Conservation (phyloP, 352 stramenopile species). For the Pythium aphanidermatum region DNA sequence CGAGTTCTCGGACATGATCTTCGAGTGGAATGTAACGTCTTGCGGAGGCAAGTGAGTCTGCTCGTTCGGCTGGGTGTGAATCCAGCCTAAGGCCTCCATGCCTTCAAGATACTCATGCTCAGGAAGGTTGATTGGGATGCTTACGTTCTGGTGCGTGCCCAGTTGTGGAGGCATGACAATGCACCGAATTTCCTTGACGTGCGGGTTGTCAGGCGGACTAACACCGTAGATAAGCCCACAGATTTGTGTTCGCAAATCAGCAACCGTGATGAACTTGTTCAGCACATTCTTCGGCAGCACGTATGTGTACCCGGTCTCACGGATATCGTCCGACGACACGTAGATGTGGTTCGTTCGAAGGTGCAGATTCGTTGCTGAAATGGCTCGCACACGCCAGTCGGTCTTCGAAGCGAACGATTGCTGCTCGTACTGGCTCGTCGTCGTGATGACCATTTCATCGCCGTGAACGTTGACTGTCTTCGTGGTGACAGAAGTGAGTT, state of each 20-base stretch:
- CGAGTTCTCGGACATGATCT: slow-evolving; percentile 96
- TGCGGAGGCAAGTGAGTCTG: slow-evolving; percentile 93
- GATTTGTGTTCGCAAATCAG: slow-evolving; percentile 97
- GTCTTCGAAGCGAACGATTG: slow-evolving; percentile 99
- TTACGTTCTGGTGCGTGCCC: slow-evolving; percentile 97
- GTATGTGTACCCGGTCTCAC: slow-evolving; percentile 98
- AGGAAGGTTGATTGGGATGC: slow-evolving; percentile 94
- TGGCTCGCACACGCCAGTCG: slow-evolving; percentile 98
- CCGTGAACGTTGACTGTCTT: slow-evolving; percentile 99
- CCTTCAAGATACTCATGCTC: slow-evolving; percentile 96
- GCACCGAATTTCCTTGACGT: slow-evolving; percentile 99
- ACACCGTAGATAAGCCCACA: slow-evolving; percentile 99
- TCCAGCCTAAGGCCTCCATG: slow-evolving; percentile 98
- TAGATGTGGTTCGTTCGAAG: slow-evolving; percentile 99
- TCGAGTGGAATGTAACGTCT: slow-evolving; percentile 95
- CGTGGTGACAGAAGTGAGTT: slow-evolving; percentile 98
- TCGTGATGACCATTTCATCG: slow-evolving; percentile 99
- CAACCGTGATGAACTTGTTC: slow-evolving; percentile 99
- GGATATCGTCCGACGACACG: slow-evolving; percentile 97
- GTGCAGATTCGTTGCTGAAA: slow-evolving; percentile 98
- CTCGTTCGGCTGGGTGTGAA: slow-evolving; percentile 99
- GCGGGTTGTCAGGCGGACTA: slow-evolving; percentile 96
- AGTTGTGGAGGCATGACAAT: slow-evolving; percentile 99
- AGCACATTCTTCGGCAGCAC: slow-evolving; percentile 99
- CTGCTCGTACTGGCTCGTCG: slow-evolving; percentile 99